Conservation (phyloP, 345 rosid genomes). For the Arabis hirsuta region DNA sequence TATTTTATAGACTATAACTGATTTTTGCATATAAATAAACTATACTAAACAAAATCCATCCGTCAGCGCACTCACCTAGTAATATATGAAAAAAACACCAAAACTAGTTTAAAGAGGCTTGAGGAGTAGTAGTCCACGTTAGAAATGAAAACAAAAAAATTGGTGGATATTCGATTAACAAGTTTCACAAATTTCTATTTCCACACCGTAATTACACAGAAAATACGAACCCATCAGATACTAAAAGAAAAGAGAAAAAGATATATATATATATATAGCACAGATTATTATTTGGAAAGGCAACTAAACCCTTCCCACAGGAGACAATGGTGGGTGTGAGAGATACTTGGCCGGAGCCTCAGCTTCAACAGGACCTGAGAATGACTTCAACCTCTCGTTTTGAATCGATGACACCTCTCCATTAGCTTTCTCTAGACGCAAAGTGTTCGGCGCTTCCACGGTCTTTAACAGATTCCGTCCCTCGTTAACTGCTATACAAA, state of each 20-base stretch:
- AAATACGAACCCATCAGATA: conserved; percentile 24
- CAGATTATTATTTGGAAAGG: conserved; percentile 31
- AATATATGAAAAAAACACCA: no score
- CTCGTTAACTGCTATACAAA: conserved; percentile 75
- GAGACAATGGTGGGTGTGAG: conserved; percentile 73
- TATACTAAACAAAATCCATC: no score
- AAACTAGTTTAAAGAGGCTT: no score
- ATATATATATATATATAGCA: conserved; percentile 26
- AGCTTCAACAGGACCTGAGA: conserved; percentile 45
- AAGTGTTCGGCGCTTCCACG: conserved; percentile 33
- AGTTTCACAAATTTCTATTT: conserved; percentile 40
- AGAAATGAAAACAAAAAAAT: not conserved
- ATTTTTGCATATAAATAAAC: no score
- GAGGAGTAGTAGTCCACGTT: no score
- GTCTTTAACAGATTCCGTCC: conserved; percentile 46
- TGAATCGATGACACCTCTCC: conserved; percentile 38
- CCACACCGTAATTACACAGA: conserved; percentile 42
- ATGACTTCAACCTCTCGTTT: conserved; percentile 41
- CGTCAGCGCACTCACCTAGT: no score
- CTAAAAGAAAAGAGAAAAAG: not conserved
- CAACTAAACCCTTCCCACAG: conserved; percentile 71
- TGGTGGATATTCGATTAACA: conserved; percentile 24
- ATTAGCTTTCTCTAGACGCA: conserved; percentile 40
- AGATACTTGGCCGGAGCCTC: conserved; percentile 59
- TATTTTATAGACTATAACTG: no score